These are phyloP conservation scores for Fusarium fracticaudum DNA, from an alignment of 2,329 filamentous ascomycete species.

Conservation along the genomic window DNA sequence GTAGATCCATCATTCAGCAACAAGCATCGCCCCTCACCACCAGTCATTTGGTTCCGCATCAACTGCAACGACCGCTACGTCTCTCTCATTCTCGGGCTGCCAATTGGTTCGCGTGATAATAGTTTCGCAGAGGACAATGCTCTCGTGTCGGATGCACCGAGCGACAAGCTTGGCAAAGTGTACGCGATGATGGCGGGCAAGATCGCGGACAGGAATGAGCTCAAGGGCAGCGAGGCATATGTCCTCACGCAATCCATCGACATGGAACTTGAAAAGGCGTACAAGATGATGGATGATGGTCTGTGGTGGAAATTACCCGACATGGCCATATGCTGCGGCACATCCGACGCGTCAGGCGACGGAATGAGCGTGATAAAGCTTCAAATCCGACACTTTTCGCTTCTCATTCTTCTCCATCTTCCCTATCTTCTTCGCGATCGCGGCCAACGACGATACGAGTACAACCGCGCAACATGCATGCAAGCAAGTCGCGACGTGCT, in stretches of 20 bases:
- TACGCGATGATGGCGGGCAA: slow-evolving; percentile 55
- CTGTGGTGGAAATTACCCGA: slow-evolving; percentile 60
- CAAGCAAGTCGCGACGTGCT: slow-evolving; percentile 62
- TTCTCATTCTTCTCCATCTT: slow-evolving; percentile 63
- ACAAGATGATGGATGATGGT: slow-evolving; percentile 51
- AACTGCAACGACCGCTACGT: slow-evolving; percentile 61
- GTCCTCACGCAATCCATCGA: slow-evolving; percentile 56
- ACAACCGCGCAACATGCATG: slow-evolving; percentile 54
- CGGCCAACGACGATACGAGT: slow-evolving; percentile 58
- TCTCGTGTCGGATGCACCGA: slow-evolving; percentile 46
- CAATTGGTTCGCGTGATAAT: slow-evolving; percentile 54
- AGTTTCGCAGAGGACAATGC: slow-evolving; percentile 47
- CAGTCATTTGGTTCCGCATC: slow-evolving; percentile 59
- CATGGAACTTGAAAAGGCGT: slow-evolving; percentile 57
- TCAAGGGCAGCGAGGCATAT: slow-evolving; percentile 49
- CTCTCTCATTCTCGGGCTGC: slow-evolving; percentile 61
- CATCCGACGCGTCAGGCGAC: slow-evolving; percentile 28
- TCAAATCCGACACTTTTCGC: slow-evolving; percentile 61
- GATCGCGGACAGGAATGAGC: slow-evolving; percentile 59
- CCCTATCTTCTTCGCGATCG: slow-evolving; percentile 62
- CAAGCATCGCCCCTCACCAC: slow-evolving; percentile 37
- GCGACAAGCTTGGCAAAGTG: slow-evolving; percentile 56
- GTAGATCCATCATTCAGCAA: slow-evolving; percentile 49
- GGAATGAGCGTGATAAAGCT: slow-evolving; percentile 51
- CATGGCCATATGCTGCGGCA: slow-evolving; percentile 34